Base-by-base conservation (phyloP, 176 grass and related monocot species). In the Phyllostachys edulis region DNA sequence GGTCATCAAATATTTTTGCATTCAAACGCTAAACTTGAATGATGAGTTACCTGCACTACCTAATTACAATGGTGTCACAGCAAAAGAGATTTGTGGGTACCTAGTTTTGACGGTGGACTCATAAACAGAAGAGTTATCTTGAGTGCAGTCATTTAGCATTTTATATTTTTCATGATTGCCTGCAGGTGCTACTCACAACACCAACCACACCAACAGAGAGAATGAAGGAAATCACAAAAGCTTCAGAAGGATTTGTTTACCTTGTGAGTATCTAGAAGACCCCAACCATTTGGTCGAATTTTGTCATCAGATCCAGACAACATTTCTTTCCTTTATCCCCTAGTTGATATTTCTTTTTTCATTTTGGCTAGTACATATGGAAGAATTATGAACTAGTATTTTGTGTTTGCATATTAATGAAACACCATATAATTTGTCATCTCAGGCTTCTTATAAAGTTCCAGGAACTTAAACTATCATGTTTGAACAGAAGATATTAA, bases 161-260 rank as follows among this genome's bases (percentile, higher is more conserved):
- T 24, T 10, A 60, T 24, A 11, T 24, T 11, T 23, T 23, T 24
- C 2, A 26, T 62, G 21, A 69, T n/a, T 41, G 18, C 15, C 52
- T 69, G 24, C 66, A 93, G 91, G 91, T 93, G 21, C 87, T 87
- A 16, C 87, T 93, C 41, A 92, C 90, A 37, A 94, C 90, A 56
- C 92, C 92, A 37, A 76, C 81, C 38, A 94, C 90, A 66, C 78
- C 77, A 37, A 65, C 46, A 57, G 78, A 90, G 54, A 89, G 87
- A 87, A 94, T 83, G 81, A 80, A 88, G 40, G 6, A 75, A 18
- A 90, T 94, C 73, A 78, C 78, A 39, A 44, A 80, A 73, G 85
- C 87, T 85, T 85, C 92, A 79, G 62, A 90, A 85, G 92, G 92
- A 37, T 94, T 88, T 73, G 34, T 90, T 23, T 94, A 94, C 16